Percentiles rank a stretch among this genome's conserved stretches.
These are phyloP conservation scores for Sporisorium graminicola DNA, from an alignment of 1,284 basidiomycete genomes.

Conservation along the genomic window DNA sequence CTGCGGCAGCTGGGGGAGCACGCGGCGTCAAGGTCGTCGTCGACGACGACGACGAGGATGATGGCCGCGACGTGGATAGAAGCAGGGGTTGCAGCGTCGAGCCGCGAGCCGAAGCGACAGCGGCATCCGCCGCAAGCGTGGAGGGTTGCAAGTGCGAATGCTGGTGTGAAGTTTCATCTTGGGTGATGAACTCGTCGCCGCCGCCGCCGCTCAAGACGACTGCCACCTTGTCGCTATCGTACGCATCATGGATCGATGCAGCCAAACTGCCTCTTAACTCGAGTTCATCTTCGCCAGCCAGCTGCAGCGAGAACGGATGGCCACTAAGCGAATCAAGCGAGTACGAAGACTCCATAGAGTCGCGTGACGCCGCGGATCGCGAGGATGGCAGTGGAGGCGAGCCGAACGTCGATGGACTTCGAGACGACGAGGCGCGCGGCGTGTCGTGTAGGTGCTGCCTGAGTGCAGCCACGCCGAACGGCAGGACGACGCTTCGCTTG, in stretches of 20 bases:
- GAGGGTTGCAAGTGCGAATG: neutral
- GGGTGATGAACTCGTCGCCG: slow-evolving; percentile 8
- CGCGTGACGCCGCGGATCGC: slow-evolving; percentile 19
- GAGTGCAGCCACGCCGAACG: neutral
- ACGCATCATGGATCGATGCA: slow-evolving; percentile 22
- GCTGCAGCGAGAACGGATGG: slow-evolving; percentile 36
- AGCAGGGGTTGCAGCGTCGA: slow-evolving; percentile 22
- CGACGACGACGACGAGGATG: slow-evolving; percentile 23
- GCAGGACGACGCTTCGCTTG: slow-evolving; percentile 14
- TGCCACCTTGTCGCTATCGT: slow-evolving; percentile 12
- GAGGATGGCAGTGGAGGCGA: slow-evolving; percentile 17
- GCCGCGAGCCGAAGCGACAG: neutral
- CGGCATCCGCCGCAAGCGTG: neutral
- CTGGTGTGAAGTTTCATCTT: neutral
- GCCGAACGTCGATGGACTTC: slow-evolving; percentile 1
- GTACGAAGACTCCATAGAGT: slow-evolving; percentile 32
- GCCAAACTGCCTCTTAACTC: slow-evolving; percentile 10
- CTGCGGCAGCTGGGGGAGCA: neutral
- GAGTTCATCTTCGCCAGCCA: slow-evolving; percentile 16
- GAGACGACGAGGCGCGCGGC: slow-evolving; percentile 1
- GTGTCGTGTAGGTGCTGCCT: slow-evolving; percentile 2
- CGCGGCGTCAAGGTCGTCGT: slow-evolving; percentile 22
- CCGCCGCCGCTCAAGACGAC: neutral
- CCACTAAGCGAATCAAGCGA: slow-evolving; percentile 27
- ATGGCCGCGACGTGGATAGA: slow-evolving; percentile 29